phyloP scores from a whole-genome alignment of 1,284 basidiomycete species.

The Leccinum griseonigrum region DNA sequence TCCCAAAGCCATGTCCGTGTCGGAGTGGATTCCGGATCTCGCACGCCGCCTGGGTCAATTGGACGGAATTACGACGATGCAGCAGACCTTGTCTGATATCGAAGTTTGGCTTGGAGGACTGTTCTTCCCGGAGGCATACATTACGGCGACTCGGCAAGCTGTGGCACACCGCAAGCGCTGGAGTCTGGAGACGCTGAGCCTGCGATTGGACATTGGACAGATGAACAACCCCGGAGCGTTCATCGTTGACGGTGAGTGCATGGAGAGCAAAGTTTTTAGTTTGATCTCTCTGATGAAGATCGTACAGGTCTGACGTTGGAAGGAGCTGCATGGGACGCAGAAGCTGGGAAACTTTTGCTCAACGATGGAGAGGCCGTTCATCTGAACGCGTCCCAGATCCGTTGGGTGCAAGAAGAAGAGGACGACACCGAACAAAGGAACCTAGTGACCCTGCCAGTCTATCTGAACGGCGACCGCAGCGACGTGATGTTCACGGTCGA shows the following conservation, averaged over 20 bases:
- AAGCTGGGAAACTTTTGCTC: slow-evolving; percentile 61
- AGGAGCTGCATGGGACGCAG: slow-evolving; percentile 71
- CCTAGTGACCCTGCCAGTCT: slow-evolving; percentile 83
- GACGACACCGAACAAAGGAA: slow-evolving; percentile 31
- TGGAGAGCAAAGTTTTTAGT: background rate
- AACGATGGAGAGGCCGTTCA: slow-evolving; percentile 81
- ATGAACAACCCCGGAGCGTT: slow-evolving; percentile 75
- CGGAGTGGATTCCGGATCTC: slow-evolving; percentile 85
- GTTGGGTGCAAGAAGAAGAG: slow-evolving; percentile 77
- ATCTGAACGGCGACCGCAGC: slow-evolving; percentile 87
- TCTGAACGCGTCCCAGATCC: slow-evolving; percentile 76
- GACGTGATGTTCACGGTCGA: slow-evolving; percentile 88
- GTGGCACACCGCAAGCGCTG: slow-evolving; percentile 88
- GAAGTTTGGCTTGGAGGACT: slow-evolving; percentile 89
- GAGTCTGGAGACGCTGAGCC: slow-evolving; percentile 86
- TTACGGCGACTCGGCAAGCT: slow-evolving; percentile 91
- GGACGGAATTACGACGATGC: slow-evolving; percentile 67
- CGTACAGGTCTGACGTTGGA: slow-evolving; percentile 76
- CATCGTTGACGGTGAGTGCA: slow-evolving; percentile 75
- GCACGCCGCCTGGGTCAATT: slow-evolving; percentile 77
- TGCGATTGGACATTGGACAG: slow-evolving; percentile 78
- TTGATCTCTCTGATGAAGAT: slow-evolving; percentile 12
- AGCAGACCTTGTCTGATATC: slow-evolving; percentile 62
- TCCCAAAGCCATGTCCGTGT: slow-evolving; percentile 74
- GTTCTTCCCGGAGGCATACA: slow-evolving; percentile 94